Evolutionary conservation across 176 grass and related monocot species (phyloP).

Genomic region (Bolboschoenus planiculmis): DNA sequence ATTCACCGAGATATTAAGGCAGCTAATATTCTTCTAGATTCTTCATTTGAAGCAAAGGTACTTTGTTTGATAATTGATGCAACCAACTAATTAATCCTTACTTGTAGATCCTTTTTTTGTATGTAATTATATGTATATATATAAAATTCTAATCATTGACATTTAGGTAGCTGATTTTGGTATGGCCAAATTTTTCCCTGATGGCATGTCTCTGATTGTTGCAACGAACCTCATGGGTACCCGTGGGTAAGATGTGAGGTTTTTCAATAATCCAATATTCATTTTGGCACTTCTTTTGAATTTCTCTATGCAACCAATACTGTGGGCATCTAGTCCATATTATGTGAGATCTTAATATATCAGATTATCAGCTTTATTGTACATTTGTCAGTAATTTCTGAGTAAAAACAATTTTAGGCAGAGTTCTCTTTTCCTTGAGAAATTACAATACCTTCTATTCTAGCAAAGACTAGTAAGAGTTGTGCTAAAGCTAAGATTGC

Average conservation of each 20-base stretch:
- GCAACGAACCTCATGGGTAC: slow-evolving; percentile 5
- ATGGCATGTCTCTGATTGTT: not conserved
- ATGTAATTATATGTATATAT: not conserved
- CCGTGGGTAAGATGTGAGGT: slow-evolving; percentile 6
- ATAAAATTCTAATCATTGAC: not conserved
- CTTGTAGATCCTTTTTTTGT: not conserved
- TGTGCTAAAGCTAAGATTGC: not conserved
- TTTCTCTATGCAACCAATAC: not conserved
- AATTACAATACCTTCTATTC: not conserved
- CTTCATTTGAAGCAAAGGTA: slow-evolving; percentile 36
- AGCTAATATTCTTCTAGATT: slow-evolving; percentile 35
- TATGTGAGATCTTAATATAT: not conserved
- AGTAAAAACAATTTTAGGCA: not conserved
- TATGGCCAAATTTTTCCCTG: not conserved
- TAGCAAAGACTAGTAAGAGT: not conserved
- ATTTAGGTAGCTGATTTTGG: slow-evolving; percentile 25
- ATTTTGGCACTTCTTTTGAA: not conserved
- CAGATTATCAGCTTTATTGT: not conserved
- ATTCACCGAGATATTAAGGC: slow-evolving; percentile 39
- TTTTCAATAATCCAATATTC: not conserved
- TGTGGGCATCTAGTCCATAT: not conserved
- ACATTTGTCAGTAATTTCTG: not conserved
- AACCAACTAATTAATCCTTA: not conserved
- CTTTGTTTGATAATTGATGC: not conserved
- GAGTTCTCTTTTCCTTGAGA: not conserved